Conservation (phyloP, 2,329 filamentous ascomycete species). For the Beauveria brongniartii region DNA sequence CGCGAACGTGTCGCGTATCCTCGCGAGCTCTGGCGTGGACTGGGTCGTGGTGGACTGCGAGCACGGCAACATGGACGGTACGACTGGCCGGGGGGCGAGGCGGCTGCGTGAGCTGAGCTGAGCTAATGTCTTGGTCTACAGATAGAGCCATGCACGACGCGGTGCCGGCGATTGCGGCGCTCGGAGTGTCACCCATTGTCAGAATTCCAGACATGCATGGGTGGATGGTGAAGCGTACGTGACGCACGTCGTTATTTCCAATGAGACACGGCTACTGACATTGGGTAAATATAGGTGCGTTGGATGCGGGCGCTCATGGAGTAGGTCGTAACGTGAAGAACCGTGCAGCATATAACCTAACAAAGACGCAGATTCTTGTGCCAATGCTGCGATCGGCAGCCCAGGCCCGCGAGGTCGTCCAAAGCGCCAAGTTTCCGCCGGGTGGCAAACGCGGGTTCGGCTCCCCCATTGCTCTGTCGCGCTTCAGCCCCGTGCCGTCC, state of each 20-base stretch:
- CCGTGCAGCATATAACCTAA: neutral
- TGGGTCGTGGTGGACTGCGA: constrained; percentile 56
- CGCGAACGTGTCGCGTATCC: constrained; percentile 47
- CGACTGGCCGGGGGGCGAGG: neutral
- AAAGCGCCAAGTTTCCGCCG: constrained; percentile 43
- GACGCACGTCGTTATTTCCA: too few relatives aligned
- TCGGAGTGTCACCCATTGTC: constrained; percentile 46
- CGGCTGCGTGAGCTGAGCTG: neutral
- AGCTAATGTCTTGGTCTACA: constrained; percentile 14
- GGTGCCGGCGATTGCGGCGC: constrained; percentile 43
- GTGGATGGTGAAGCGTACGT: constrained; percentile 47
- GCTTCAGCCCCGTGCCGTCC: constrained; percentile 34
- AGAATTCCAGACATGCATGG: constrained; percentile 45
- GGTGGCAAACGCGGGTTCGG: constrained; percentile 40
- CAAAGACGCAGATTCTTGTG: constrained; percentile 33
- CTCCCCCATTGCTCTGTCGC: constrained; percentile 36
- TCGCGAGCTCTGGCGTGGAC: constrained; percentile 56
- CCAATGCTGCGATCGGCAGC: constrained; percentile 36
- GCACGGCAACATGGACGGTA: constrained; percentile 44
- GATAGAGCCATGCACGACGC: constrained; percentile 45
- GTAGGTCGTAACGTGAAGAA: constrained; percentile 22
- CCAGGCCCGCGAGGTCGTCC: constrained; percentile 36
- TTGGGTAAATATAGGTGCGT: constrained; percentile 16
- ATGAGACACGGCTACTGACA: neutral
- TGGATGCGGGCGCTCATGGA: constrained; percentile 41